Base-by-base conservation (phyloP, 2,329 filamentous ascomycete species). In the Alternaria rosae region DNA sequence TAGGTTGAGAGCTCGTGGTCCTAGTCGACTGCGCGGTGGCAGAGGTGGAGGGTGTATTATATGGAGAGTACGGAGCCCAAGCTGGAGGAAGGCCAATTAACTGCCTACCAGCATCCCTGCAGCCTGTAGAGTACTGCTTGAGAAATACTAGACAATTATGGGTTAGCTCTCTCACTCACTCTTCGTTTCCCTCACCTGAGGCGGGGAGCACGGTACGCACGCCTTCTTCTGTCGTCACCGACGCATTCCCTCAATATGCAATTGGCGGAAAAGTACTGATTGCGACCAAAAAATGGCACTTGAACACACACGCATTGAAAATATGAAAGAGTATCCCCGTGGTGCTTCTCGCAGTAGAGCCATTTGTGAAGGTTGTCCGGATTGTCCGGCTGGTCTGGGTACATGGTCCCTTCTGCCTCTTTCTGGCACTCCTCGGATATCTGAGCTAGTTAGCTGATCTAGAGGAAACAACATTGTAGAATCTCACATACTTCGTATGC, bases 231-330 rank as follows among this genome's bases (percentile, higher is more conserved):
- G 4, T 54, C 21, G 6, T 43, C 50, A 11, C 48, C 41, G 4
- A 28, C 53, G 41, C 62, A 69, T 28, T 63, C 51, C 4, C 35
- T 11, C 11, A 60, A 56, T 3, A 65, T 12, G 30, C 66, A 69
- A 10, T 54, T 26, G 0, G 66, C 43, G 6, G 52, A 56, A 32
- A 62, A 65, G 25, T 54, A 60, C 20, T 15, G 12, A 5, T 64
- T 69, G 10, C 32, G 26, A 1, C 48, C 54, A 23, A 69, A 12
- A 0, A 28, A 41, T 4, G 56, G 41, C 20, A 61, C 44, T 35
- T 52, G 38, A 0, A 38, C 20, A 51, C 61, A 65, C 3, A 58
- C 25, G 30, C 66, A 69, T 13, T 43, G 11, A 26, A 61, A 61
- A 38, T 61, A 61, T 6, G n/a, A 4, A 21, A 21, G 12, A 4